Evolutionary conservation across 495 filamentous ascomycete genomes (phyloP), one percentile per base, ranked within the genome.

Genomic region (Penicillium herquei): DNA sequence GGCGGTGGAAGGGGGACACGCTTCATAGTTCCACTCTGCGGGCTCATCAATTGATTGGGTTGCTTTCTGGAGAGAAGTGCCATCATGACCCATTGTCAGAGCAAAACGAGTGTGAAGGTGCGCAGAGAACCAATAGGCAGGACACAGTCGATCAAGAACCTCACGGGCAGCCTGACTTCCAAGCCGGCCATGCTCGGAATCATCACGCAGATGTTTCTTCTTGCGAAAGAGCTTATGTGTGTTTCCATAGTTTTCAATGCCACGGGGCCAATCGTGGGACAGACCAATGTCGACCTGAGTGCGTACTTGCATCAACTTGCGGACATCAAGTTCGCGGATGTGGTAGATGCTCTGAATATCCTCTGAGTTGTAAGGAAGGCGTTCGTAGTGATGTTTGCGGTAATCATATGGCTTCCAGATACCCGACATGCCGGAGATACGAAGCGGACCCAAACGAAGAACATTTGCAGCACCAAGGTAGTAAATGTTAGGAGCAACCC

Each of bases 401-500:
- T 92, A 98, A 68, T 96, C 85, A 62, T 86, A 87, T 1, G 81
- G 83, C 64, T 96, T 96, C 87, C 90, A 97, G 54, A 98, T 98
- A 5, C 94, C 95, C 18, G 88, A 91, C 72, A 98, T 77, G 0
- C 86, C 92, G n/a, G 89, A 88, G 55, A 98, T 96, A 3, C 94
- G 86, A 16, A 98, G 70, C 2, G 87, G 84, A 3, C 92, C 92
- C 46, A 91, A 79, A 13, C 87, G 86, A 6, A 98, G 62, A 8
- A 97, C 85, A 61, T 92, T 95, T 26, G 94, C 89, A 11, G 92
- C 91, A 40, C 94, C 94, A 61, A 98, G 70, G 74, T 96, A 98
- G 76, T 95, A 98, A 49, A 98, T 98, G 50, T 93, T 96, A 14
- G 89, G 92, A 1, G 93, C 93, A 2, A 90, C 94, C 94, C 94